Percentiles rank a stretch among this genome's conserved stretches.
These are phyloP conservation scores for Acidiella bohemica DNA, from an alignment of 495 filamentous ascomycete genomes.

Conservation along the genomic window DNA sequence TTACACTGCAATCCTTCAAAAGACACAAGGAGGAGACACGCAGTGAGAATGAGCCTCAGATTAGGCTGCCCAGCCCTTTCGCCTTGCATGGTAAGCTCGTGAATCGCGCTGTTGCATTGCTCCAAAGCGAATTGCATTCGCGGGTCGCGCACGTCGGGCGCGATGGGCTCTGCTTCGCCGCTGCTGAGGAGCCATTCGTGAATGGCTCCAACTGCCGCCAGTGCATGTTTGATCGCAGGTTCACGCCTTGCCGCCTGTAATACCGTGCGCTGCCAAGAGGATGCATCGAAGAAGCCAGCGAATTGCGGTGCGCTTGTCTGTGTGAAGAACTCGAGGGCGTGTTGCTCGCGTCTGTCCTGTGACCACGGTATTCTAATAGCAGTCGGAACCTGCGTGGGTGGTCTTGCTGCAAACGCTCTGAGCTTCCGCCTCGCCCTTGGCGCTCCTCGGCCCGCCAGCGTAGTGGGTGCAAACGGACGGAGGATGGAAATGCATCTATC, in stretches of 20 bases:
- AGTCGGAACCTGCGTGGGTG: not conserved
- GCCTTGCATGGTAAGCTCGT: conserved; percentile 4
- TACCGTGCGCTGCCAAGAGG: conserved; percentile 16
- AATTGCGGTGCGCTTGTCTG: conserved; percentile 15
- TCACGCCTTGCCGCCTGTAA: conserved; percentile 12
- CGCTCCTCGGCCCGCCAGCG: not conserved
- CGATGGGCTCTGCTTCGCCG: not conserved
- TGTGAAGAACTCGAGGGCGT: conserved; percentile 17
- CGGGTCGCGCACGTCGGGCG: not conserved
- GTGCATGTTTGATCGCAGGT: conserved; percentile 15
- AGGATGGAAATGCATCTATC: no score
- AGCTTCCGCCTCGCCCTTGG: no score
- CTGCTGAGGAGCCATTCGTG: conserved; percentile 16
- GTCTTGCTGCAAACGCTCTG: no score
- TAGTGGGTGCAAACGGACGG: no score
- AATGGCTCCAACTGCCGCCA: conserved; percentile 16
- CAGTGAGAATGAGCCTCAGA: conserved; percentile 5
- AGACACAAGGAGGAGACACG: conserved; percentile 14
- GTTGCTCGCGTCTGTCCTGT: conserved; percentile 14
- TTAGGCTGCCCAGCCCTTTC: conserved; percentile 1
- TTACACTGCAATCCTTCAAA: conserved; percentile 16
- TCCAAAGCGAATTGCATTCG: conserved; percentile 10
- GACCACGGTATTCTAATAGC: not conserved
- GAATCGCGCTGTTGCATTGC: conserved; percentile 16
- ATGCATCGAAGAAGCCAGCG: conserved; percentile 15